Percentiles rank a stretch among this genome's conserved stretches.
These are phyloP conservation scores for Nothophoma quercina DNA, from an alignment of 2,329 filamentous ascomycete genomes.

Conservation along the genomic window DNA sequence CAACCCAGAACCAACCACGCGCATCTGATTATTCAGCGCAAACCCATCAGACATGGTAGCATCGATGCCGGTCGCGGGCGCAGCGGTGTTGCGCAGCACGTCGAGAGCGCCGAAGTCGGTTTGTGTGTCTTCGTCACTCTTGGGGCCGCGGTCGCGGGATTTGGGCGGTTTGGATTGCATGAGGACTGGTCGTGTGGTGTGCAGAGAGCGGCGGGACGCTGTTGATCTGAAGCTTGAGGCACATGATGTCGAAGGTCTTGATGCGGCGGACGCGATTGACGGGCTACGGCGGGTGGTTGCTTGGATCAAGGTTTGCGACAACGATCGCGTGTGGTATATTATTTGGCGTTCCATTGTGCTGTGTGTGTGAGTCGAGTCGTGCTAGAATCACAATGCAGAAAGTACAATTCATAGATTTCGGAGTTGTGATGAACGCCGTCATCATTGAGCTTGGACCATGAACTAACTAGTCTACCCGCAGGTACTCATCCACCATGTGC, in stretches of 20 bases:
- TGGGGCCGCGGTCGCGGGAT: slow-evolving; percentile 66
- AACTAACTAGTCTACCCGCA: slow-evolving; percentile 14
- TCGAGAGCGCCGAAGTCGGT: slow-evolving; percentile 80
- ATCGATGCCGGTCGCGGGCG: slow-evolving; percentile 83
- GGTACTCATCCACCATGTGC: background rate
- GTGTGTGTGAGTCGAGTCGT: slow-evolving; percentile 1
- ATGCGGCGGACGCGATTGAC: slow-evolving; percentile 1
- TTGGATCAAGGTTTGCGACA: slow-evolving; percentile 15
- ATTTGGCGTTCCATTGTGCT: slow-evolving; percentile 27
- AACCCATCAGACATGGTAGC: slow-evolving; percentile 85
- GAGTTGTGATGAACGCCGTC: slow-evolving; percentile 12
- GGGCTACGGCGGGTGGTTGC: slow-evolving; percentile 4
- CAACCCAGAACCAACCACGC: slow-evolving; percentile 72
- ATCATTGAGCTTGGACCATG: slow-evolving; percentile 15
- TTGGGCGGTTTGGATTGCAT: slow-evolving; percentile 50
- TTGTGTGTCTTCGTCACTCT: slow-evolving; percentile 68
- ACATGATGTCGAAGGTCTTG: slow-evolving; percentile 4
- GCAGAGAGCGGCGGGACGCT: slow-evolving; percentile 24
- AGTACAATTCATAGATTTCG: background rate
- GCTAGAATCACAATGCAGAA: background rate
- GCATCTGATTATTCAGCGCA: slow-evolving; percentile 80
- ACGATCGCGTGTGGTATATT: slow-evolving; percentile 18
- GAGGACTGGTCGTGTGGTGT: slow-evolving; percentile 23
- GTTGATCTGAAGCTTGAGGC: background rate
- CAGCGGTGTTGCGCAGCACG: slow-evolving; percentile 76